Percentiles rank a stretch among this genome's conserved stretches.
Conservation (phyloP, 2,329 filamentous ascomycete genomes). For the Ramularia collo-cygni region DNA sequence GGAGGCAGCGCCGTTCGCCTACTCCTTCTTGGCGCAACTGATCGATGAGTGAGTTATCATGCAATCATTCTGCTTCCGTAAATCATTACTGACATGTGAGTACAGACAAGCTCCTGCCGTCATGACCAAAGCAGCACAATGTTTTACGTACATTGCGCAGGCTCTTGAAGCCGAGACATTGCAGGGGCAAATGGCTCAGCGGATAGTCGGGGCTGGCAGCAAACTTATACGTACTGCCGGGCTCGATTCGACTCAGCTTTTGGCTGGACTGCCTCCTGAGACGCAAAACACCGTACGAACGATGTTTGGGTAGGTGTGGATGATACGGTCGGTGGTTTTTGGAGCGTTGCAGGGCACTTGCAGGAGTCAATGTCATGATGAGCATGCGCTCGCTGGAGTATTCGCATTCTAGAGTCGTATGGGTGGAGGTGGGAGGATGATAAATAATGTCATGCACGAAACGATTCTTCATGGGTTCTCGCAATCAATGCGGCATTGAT, state of each 20-base stretch:
- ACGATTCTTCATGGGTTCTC: no score
- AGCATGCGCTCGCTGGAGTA: no score
- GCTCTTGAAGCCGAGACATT: constrained; percentile 87
- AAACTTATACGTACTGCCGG: constrained; percentile 65
- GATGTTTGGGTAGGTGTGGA: constrained; percentile 29
- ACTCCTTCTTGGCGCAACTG: constrained; percentile 81
- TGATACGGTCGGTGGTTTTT: neutral
- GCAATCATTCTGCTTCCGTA: neutral
- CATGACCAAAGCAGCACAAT: constrained; percentile 66
- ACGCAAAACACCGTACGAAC: constrained; percentile 57
- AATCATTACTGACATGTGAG: constrained; percentile 8
- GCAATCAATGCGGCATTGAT: no score
- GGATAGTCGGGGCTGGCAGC: constrained; percentile 73
- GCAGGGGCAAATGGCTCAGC: constrained; percentile 71
- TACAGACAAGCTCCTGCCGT: constrained; percentile 80
- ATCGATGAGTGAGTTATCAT: constrained; percentile 77
- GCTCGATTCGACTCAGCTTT: constrained; percentile 67
- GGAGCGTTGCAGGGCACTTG: no score
- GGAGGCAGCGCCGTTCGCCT: constrained; percentile 93
- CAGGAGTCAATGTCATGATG: no score
- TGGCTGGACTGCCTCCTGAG: constrained; percentile 69
- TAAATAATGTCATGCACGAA: no score
- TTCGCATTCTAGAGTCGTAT: no score
- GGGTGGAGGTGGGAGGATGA: no score
- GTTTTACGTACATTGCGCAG: constrained; percentile 79